Evolutionary conservation across 345 rosid genomes (phyloP), one percentile per base, ranked within the genome.

Genomic region (Citropsis articulata): DNA sequence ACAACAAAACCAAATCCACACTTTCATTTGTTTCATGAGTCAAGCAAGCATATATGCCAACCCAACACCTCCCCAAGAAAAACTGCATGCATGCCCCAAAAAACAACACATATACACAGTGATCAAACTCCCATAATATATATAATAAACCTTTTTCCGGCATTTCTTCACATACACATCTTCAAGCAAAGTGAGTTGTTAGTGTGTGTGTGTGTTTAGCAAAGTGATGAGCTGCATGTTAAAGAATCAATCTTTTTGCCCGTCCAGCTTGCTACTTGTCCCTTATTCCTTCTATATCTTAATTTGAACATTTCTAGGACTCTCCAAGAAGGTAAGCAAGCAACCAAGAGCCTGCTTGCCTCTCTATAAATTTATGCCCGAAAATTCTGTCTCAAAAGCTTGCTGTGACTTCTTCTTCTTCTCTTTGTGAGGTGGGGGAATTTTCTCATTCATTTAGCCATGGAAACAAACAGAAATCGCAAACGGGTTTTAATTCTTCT

Each of bases 21-120:
- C 73, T 80, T 75, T 82, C 60, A 81, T 48, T 75, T 77, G 83
- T 86, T 85, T 40, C 75, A 75, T 57, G 61, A 77, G 82, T 77
- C 88, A 92, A 92, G 94, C 94, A 90, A 92, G 94, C 91, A 92
- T 90, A 92, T 89, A 91, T 91, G 83, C 96, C 82, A 56, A 64
- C 38, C 33, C 55, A 24, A 14, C 71, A 67, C 30, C 9, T 56
- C 33, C 22, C 1, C 36, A 35, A 1, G 19, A 50, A 18, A 53
- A 53, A 24, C 45, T 63, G 36, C 57, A 35, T 85, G 60, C 79
- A 78, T 69, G 76, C 27, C 64, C 2, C n/a, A 36, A 8, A 28
- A 27, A 25, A 40, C 0, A 16, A 40, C 0, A 16, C 9, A 19
- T 9, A 31, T 40, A 38, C 16, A 76, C 9, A 9, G 59, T 22